Percentiles rank a stretch among this genome's conserved stretches.
Evolutionary conservation across 2,329 filamentous ascomycete species (phyloP).

Genomic region (Aspergillus piperis): DNA sequence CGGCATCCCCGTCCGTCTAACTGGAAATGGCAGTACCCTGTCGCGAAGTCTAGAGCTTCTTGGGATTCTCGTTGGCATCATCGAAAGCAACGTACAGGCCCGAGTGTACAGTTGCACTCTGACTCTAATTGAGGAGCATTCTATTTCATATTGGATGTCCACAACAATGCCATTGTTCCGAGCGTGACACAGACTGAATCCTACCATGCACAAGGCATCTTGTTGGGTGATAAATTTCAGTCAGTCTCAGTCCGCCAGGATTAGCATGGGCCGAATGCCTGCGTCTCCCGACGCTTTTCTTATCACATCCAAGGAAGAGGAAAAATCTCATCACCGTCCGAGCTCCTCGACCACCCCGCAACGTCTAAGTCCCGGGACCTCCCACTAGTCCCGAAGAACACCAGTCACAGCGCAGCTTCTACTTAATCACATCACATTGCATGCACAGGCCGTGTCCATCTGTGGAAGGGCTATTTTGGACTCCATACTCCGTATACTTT

Average conservation of each 20-base stretch:
- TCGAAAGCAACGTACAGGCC: too few species aligned
- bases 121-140: neutral
- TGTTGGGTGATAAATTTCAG: neutral
- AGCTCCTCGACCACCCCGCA: conserved; percentile 13
- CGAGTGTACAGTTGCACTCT: neutral
- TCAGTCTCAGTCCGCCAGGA: neutral
- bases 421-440: conserved; percentile 21
- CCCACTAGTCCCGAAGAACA: neutral
- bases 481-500: neutral
- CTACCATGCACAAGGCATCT: too few species aligned
- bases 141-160: neutral
- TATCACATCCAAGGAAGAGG: conserved; percentile 8
- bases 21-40: neutral
- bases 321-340: conserved; percentile 9
- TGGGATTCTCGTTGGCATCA: too few species aligned
- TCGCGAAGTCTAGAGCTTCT: neutral
- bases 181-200: neutral
- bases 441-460: conserved; percentile 9
- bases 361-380: neutral
- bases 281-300: neutral
- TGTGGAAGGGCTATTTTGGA: neutral
- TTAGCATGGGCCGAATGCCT: neutral
- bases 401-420: conserved; percentile 12
- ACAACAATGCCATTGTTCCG: neutral
- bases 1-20: neutral